These are phyloP conservation scores for Scheffersomyces spartinae DNA, from an alignment of 805 yeast genomes.

Conservation along the genomic window DNA sequence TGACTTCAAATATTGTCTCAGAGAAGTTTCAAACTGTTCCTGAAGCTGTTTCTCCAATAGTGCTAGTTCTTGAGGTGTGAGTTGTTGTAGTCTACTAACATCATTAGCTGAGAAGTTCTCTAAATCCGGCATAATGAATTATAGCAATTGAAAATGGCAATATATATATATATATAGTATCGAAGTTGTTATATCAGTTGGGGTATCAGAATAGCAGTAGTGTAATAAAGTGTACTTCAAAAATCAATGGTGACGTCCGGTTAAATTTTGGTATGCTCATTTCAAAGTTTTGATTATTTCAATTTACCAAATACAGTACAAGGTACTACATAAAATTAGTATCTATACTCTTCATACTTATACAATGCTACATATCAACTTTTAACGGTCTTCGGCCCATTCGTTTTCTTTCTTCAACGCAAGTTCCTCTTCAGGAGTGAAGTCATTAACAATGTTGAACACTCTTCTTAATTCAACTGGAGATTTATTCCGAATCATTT, in stretches of 20 bases:
- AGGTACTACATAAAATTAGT: neutral
- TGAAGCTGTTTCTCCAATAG: conserved; percentile 10
- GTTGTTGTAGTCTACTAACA: neutral
- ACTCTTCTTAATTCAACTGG: conserved; percentile 76
- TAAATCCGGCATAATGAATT: too few relatives aligned
- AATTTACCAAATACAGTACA: too few relatives aligned
- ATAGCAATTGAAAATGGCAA: too few relatives aligned
- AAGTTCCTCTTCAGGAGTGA: conserved; percentile 80
- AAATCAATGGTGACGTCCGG: too few relatives aligned
- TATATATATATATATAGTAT: too few relatives aligned
- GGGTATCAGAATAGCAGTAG: too few relatives aligned
- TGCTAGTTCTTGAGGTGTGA: conserved; percentile 14
- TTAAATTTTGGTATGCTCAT: too few relatives aligned
- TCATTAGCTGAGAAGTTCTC: neutral
- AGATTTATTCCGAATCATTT: conserved; percentile 70
- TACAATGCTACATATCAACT: conserved; percentile 1
- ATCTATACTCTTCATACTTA: conserved; percentile 1
- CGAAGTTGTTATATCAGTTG: too few relatives aligned
- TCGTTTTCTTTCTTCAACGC: conserved; percentile 81
- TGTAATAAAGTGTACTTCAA: too few relatives aligned
- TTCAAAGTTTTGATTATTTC: neutral
- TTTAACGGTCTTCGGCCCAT: conserved; percentile 78
- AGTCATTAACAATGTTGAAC: conserved; percentile 71
- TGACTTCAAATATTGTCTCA: conserved; percentile 15
- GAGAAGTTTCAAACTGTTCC: conserved; percentile 13